Base-by-base conservation (phyloP, 345 rosid genomes). In the Lepidium didymum region DNA sequence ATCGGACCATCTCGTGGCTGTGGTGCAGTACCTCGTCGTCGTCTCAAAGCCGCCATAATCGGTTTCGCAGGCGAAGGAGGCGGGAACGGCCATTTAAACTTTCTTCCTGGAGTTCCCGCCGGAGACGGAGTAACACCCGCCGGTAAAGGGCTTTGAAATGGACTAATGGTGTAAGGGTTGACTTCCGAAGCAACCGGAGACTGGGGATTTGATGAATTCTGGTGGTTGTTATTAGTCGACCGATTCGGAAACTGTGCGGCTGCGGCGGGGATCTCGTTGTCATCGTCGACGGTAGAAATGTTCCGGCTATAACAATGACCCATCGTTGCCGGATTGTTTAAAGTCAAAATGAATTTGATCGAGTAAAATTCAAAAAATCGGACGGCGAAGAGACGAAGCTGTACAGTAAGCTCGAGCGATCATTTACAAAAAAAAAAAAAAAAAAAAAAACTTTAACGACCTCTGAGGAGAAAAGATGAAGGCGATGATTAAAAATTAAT, bases 41-140 rank as follows among this genome's bases (percentile, higher is more conserved):
- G 79, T 76, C 64, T 83, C 63, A 88, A 76, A 64, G 91, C 91
- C 57, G 86, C 75, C 86, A 86, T 80, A 63, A 95, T 95, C 52
- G 96, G 99, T 82, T 87, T 89, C 5, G 98, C 99, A 29, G 98
- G 99, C 0, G 99, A 91, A 27, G 98, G 98, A 53, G 98, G 99
- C 50, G 98, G 98, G 33, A 91, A 81, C 5, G 99, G 99, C 91
- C 91, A 88, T 69, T 84, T 72, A 74, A 91, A 89, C 74, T 91
- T 91, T 78, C 90, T 83, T 41, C 89, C 86, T 9, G 96, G 96
- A 1, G 97, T 94, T 69, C 87, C 76, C 45, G 90, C 83, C 51
- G 98, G 96, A 31, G 96, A 91, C 8, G 94, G 98, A 33, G 88
- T 68, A 21, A 91, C 88, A 10, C 99, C 96, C 1, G 81, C 84